Evolutionary conservation across 495 filamentous ascomycete genomes (phyloP).

Genomic region (Podospora conica): DNA sequence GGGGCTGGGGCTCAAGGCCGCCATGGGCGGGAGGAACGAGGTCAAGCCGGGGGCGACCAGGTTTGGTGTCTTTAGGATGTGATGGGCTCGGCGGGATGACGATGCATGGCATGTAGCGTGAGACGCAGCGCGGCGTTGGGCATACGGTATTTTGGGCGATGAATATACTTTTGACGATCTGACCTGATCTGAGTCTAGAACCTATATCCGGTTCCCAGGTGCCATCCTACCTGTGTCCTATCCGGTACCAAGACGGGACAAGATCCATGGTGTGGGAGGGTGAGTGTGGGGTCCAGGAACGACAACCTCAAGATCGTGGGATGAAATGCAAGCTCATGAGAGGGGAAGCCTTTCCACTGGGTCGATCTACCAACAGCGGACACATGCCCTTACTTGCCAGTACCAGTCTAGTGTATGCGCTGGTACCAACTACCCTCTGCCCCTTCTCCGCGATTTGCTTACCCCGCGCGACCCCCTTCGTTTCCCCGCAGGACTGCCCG

Average conservation of each 20-base stretch:
- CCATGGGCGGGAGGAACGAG: conserved; percentile 60
- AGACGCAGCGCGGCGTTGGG: background rate
- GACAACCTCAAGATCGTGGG: too few species aligned
- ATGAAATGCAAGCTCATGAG: background rate
- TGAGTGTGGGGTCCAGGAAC: too few species aligned
- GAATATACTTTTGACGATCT: background rate
- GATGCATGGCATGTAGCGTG: background rate
- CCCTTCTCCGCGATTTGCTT: background rate
- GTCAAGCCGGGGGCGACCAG: conserved; percentile 57
- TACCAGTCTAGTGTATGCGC: background rate
- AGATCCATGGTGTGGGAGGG: too few species aligned
- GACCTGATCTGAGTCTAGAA: background rate
- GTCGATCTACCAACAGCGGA: background rate
- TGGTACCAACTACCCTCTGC: background rate
- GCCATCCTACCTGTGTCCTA: too few species aligned
- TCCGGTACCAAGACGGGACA: background rate
- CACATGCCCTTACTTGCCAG: background rate
- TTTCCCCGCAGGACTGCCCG: background rate
- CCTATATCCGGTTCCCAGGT: background rate
- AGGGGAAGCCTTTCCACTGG: background rate
- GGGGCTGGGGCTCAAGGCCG: conserved; percentile 74
- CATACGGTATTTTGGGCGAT: background rate
- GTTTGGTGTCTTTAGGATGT: conserved; percentile 98
- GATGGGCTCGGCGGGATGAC: conserved; percentile 5
- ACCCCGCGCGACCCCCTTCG: background rate